Base-by-base conservation (phyloP, 106 monocot species). In the Phalaenopsis aphrodite region DNA sequence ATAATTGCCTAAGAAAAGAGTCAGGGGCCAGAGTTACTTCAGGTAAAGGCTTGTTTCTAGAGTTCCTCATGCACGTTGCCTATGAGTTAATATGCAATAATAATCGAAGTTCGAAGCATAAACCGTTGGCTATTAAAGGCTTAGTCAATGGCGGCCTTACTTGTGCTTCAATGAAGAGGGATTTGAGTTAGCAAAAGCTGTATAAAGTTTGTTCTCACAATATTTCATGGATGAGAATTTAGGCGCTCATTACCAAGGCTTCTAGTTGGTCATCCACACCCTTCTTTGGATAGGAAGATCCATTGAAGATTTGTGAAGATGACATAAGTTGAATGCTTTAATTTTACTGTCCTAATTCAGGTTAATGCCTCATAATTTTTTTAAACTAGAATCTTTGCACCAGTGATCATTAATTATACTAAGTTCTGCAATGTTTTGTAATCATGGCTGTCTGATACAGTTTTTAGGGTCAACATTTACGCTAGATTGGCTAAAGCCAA, bases 41-140 rank as follows among this genome's bases (percentile, higher is more conserved):
- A 2, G 81, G 64, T n/a, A 84, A 72, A 82, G 68, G 76, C 69
- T 81, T 82, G 36, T 88, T 95, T 86, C 72, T 95, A 65, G 92
- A 95, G 43, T 90, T 87, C 81, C 82, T 95, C 12, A 88, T 95
- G 92, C 87, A 84, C 23, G 81, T 88, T 72, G 87, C 82, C 11
- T 90, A 82, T 75, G 82, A 87, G 16, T 84, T 79, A 66, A 77
- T 94, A 65, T 78, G 77, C 75, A 89, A 72, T 67, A 89, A 57
- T 52, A 81, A 38, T 36, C 80, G 55, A 56, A 57, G 56, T 15
- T 72, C 77, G 46, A 72, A 81, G 48, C 42, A 30, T 69, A 88
- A 39, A 78, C 73, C 82, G 24, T 42, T 79, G 66, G 42, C 76
- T 36, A 75, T 84, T 18, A 30, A 43, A 55, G 76, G 66, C 46